Conservation (phyloP, 768 basidiomycete species). For the Russula emetica region DNA sequence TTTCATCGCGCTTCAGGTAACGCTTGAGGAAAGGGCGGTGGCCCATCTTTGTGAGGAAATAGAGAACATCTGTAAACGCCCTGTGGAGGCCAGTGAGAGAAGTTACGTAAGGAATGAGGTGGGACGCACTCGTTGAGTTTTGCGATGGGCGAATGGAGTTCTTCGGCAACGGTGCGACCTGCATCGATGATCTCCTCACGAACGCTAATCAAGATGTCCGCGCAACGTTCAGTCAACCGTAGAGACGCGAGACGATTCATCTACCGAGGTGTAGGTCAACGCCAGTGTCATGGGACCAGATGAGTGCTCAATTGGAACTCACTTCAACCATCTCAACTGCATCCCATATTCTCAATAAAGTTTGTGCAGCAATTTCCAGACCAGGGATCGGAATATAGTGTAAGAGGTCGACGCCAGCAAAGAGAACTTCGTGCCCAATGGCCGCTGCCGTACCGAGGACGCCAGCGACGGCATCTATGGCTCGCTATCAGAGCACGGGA, state of each 20-base stretch:
- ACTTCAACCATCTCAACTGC: conserved; percentile 58
- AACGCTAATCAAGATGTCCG: conserved; percentile 60
- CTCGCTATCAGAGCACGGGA: conserved; percentile 28
- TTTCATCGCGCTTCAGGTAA: conserved; percentile 72
- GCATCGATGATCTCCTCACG: conserved; percentile 59
- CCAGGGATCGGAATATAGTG: conserved; percentile 55
- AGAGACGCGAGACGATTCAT: conserved; percentile 65
- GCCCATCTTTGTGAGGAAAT: conserved; percentile 55
- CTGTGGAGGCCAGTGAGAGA: conserved; percentile 30
- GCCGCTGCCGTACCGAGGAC: conserved; percentile 42
- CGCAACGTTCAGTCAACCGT: conserved; percentile 69
- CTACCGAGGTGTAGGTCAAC: conserved; percentile 35
- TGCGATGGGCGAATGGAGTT: conserved; percentile 48
- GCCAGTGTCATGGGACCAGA: not conserved
- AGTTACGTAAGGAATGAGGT: not conserved
- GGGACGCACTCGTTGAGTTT: conserved; percentile 49
- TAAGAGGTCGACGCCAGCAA: conserved; percentile 41
- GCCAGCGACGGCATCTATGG: conserved; percentile 31
- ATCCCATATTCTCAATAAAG: conserved; percentile 61
- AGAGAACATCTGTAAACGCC: conserved; percentile 43
- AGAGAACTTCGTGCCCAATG: conserved; percentile 45
- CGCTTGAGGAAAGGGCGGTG: conserved; percentile 72
- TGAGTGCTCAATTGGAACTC: not conserved
- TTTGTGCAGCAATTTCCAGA: conserved; percentile 47
- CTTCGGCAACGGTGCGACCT: conserved; percentile 46